Conservation (phyloP, 805 yeast species). For the Jamesozyma gamospora region DNA sequence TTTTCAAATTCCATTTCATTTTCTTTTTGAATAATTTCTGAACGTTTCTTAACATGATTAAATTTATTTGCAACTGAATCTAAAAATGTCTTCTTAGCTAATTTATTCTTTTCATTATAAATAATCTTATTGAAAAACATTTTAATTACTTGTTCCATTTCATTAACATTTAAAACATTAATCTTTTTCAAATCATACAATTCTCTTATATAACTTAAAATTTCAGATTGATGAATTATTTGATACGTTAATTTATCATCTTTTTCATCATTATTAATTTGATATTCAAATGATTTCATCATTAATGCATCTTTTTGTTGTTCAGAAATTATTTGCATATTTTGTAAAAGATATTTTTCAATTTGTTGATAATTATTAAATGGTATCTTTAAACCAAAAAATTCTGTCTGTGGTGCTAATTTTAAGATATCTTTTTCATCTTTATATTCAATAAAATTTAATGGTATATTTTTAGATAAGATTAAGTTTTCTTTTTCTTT, state of each 20-base stretch:
- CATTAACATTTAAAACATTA: constrained; percentile 24
- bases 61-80: constrained; percentile 68
- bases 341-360: constrained; percentile 43
- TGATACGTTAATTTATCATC: constrained; percentile 39
- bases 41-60: constrained; percentile 63
- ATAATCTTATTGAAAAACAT: constrained; percentile 59
- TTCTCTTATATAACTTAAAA: constrained; percentile 59
- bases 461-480: constrained; percentile 3
- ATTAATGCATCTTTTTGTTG: constrained; percentile 85
- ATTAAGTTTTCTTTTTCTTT: neutral
- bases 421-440: constrained; percentile 42
- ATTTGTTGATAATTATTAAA: constrained; percentile 38
- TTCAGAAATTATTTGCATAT: constrained; percentile 62
- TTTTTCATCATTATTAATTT: constrained; percentile 50
- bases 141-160: constrained; percentile 40
- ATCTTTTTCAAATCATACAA: constrained; percentile 31
- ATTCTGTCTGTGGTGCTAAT: constrained; percentile 52
- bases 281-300: constrained; percentile 85
- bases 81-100: constrained; percentile 59
- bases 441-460: constrained; percentile 22
- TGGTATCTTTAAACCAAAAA: constrained; percentile 48
- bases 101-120: constrained; percentile 30
- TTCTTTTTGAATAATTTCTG: constrained; percentile 54
- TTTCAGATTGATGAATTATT: constrained; percentile 68
- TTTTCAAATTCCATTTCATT: too few species aligned